Percentiles rank a stretch among this genome's conserved stretches.
These are phyloP conservation scores for Priceomyces carsonii DNA, from an alignment of 805 yeast genomes.

Conservation along the genomic window DNA sequence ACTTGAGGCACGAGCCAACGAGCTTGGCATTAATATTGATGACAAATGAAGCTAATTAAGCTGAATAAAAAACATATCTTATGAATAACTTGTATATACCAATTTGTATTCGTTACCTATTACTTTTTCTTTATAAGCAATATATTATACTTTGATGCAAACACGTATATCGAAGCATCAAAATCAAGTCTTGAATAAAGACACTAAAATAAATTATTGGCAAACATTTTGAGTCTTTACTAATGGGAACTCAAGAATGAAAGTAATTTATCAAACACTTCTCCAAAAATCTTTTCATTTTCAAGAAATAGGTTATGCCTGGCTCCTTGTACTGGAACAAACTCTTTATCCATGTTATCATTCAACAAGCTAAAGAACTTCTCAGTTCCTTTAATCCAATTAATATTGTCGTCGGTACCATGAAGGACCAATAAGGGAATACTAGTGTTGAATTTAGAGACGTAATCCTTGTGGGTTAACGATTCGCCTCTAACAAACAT, in stretches of 20 bases:
- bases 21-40: conserved; percentile 61
- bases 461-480: conserved; percentile 39
- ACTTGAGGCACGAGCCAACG: conserved; percentile 69
- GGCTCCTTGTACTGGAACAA: conserved; percentile 28
- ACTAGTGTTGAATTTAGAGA: conserved; percentile 33
- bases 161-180: too few species aligned
- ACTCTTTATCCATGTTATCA: conserved; percentile 31
- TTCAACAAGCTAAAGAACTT: conserved; percentile 38
- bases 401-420: conserved; percentile 64
- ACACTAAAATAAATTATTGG: too few species aligned
- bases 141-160: too few species aligned
- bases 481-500: conserved; percentile 63
- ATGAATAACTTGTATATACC: too few species aligned
- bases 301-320: conserved; percentile 51
- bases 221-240: too few species aligned
- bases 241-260: conserved; percentile 29
- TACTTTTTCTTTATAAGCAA: too few species aligned
- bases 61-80: too few species aligned
- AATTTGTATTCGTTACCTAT: too few species aligned
- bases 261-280: conserved; percentile 36
- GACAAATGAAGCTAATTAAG: conserved; percentile 16
- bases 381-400: conserved; percentile 50
- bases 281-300: conserved; percentile 37
- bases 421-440: conserved; percentile 59
- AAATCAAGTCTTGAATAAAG: too few species aligned